phyloP scores from a whole-genome alignment of 495 filamentous ascomycete genomes.

The Daldinia decipiens region DNA sequence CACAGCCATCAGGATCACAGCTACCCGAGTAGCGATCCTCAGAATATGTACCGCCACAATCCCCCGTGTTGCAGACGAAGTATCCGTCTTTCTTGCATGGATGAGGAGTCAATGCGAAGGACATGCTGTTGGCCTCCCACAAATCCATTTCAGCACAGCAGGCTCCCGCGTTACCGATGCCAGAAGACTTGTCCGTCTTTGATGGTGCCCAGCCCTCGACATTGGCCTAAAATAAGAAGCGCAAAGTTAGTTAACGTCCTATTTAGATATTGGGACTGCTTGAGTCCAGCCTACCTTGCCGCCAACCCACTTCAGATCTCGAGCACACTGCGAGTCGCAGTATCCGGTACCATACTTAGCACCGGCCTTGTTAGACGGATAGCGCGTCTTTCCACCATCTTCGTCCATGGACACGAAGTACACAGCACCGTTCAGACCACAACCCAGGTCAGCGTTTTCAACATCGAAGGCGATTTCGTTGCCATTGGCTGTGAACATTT shows the following conservation, averaged over 20 bases:
- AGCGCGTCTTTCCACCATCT: slow-evolving; percentile 63
- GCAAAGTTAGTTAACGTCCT: background rate
- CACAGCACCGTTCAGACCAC: slow-evolving; percentile 66
- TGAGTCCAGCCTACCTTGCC: slow-evolving; percentile 49
- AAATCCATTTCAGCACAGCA: slow-evolving; percentile 82
- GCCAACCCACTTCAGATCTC: slow-evolving; percentile 61
- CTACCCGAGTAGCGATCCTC: slow-evolving; percentile 57
- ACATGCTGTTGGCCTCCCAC: slow-evolving; percentile 74
- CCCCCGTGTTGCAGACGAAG: slow-evolving; percentile 56
- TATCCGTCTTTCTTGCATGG: slow-evolving; percentile 63
- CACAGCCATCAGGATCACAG: slow-evolving; percentile 62
- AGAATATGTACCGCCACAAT: slow-evolving; percentile 62
- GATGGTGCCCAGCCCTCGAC: slow-evolving; percentile 67
- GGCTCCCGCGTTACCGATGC: slow-evolving; percentile 65
- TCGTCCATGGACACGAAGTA: slow-evolving; percentile 67
- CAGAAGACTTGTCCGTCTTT: slow-evolving; percentile 64
- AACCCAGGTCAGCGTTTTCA: slow-evolving; percentile 61
- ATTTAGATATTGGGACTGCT: background rate
- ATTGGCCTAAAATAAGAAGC: slow-evolving; percentile 56
- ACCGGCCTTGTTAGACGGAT: slow-evolving; percentile 64
- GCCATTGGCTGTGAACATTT: slow-evolving; percentile 63
- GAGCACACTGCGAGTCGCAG: slow-evolving; percentile 67
- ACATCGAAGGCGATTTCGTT: slow-evolving; percentile 70
- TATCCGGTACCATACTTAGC: slow-evolving; percentile 69
- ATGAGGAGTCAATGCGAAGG: slow-evolving; percentile 71